Percentiles rank a stretch among this genome's conserved stretches.
Conservation (phyloP, 768 basidiomycete genomes). For the Mycena rosella region DNA sequence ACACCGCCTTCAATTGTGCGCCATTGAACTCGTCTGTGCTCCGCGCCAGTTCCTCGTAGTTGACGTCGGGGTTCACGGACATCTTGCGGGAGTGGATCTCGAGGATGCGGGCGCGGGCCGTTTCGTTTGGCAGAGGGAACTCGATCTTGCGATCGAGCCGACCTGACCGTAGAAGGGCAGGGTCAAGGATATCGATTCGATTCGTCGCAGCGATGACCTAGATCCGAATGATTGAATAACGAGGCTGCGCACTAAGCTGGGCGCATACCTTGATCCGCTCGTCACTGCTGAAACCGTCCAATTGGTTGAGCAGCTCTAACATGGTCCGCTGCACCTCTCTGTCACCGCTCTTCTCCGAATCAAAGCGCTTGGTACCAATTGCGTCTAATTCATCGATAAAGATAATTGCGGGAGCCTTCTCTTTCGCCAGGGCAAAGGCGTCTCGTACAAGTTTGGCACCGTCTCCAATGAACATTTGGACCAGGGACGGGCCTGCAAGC, state of each 20-base stretch:
- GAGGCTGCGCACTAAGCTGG: slow-evolving; percentile 13
- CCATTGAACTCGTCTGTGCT: slow-evolving; percentile 99
- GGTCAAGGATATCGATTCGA: slow-evolving; percentile 98
- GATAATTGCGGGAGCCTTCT: slow-evolving; percentile 99
- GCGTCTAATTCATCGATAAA: slow-evolving; percentile 99
- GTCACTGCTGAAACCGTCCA: slow-evolving; percentile 98
- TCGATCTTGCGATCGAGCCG: slow-evolving; percentile 99
- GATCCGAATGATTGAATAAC: slow-evolving; percentile 20
- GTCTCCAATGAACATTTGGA: slow-evolving; percentile 99
- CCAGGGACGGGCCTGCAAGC: slow-evolving; percentile 96
- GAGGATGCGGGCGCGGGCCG: slow-evolving; percentile 94
- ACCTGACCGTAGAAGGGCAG: slow-evolving; percentile 97
- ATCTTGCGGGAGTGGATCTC: slow-evolving; percentile 99
- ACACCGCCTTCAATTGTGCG: slow-evolving; percentile 97
- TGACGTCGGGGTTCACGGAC: slow-evolving; percentile 88
- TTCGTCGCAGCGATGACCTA: slow-evolving; percentile 99
- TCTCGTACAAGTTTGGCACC: slow-evolving; percentile 99
- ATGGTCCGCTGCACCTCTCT: slow-evolving; percentile 99
- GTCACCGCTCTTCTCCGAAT: slow-evolving; percentile 98
- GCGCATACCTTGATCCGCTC: slow-evolving; percentile 91
- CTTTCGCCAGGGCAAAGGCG: slow-evolving; percentile 97
- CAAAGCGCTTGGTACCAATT: slow-evolving; percentile 99
- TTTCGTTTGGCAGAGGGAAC: slow-evolving; percentile 96
- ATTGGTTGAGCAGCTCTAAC: slow-evolving; percentile 97
- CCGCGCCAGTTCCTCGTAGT: slow-evolving; percentile 96